Evolutionary conservation across 805 yeast species (phyloP), one percentile per base, ranked within the genome.

Genomic region (Lipomyces starkeyi): DNA sequence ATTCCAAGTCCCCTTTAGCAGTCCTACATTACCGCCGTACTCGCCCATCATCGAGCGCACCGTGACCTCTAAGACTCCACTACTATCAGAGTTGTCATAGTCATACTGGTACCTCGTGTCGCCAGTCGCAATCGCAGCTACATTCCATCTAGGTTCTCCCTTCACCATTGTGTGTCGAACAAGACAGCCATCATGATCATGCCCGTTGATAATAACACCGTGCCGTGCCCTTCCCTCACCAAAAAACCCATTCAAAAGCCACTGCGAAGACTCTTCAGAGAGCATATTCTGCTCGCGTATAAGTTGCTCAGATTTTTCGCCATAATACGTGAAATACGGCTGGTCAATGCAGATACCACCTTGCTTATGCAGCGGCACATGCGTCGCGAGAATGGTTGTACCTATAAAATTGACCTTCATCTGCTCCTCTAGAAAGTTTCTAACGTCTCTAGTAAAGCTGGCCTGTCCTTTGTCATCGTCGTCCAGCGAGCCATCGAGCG

Each of bases 1-100:
- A 74, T 86, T 82, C 76, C 85, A 89, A 62, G 83, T 86, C 1
- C 97, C 98, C 0, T 93, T 88, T 71, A 95, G 79, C 13, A 95
- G 79, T 0, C 98, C 99, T 1, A 93, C 85, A 74, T 90, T 91
- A 2, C 99, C 99, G 67, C 88, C 90, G 74, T 83, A 95, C 75
- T 95, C 97, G 20, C 99, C 99, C 98, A 95, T 95, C 87, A 94
- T 90, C 20, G 97, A 87, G 66, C 93, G 82, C 27, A 95, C 97
- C 0, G 97, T 94, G 65, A 91, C 81, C 37, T 68, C 69, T 14
- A 68, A 14, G 22, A 68, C 71, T 29, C 59, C 57, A 3, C 53
- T 32, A 53, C 53, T 22, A 61, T 54, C 37, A 22, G 59, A 7
- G 49, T 43, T 43, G 68, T 67, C 32, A 22, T 13, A 29, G 57